Conservation (phyloP, 495 filamentous ascomycete species). For the Lasiosphaeria ovina region DNA sequence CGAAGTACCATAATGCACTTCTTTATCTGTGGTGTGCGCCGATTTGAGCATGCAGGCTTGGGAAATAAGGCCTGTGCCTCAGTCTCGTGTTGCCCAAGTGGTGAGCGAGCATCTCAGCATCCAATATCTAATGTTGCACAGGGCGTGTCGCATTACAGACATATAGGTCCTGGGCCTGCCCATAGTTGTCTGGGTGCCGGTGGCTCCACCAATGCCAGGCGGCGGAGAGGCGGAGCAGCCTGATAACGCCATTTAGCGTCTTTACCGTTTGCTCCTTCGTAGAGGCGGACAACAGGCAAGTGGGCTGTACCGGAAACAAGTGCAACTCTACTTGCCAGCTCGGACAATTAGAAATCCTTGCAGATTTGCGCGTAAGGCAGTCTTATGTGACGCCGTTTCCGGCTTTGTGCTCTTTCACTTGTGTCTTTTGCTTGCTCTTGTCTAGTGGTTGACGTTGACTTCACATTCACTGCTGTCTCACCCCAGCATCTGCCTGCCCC, state of each 20-base stretch:
- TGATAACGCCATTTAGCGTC: slow-evolving; percentile 27
- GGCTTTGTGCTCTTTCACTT: neutral
- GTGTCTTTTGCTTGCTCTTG: neutral
- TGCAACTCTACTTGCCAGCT: slow-evolving; percentile 6
- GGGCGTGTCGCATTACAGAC: too few relatives aligned
- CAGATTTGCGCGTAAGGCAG: neutral
- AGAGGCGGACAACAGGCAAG: neutral
- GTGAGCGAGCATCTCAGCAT: too few relatives aligned
- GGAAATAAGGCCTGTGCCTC: too few relatives aligned
- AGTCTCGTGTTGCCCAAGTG: too few relatives aligned
- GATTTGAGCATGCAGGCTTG: too few relatives aligned
- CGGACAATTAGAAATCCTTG: slow-evolving; percentile 21
- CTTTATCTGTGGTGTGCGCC: too few relatives aligned
- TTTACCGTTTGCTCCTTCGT: slow-evolving; percentile 11
- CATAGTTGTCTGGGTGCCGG: neutral
- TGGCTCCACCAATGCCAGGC: slow-evolving; percentile 7
- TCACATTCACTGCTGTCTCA: neutral
- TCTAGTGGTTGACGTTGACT: neutral
- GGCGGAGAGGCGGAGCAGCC: neutral
- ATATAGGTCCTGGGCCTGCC: too few relatives aligned
- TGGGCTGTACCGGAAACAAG: neutral
- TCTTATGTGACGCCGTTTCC: too few relatives aligned
- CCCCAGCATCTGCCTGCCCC: neutral
- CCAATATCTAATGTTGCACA: too few relatives aligned
- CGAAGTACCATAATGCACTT: too few relatives aligned